These are phyloP conservation scores for Neurospora intermedia DNA, from an alignment of 495 filamentous ascomycete species.

Conservation along the genomic window DNA sequence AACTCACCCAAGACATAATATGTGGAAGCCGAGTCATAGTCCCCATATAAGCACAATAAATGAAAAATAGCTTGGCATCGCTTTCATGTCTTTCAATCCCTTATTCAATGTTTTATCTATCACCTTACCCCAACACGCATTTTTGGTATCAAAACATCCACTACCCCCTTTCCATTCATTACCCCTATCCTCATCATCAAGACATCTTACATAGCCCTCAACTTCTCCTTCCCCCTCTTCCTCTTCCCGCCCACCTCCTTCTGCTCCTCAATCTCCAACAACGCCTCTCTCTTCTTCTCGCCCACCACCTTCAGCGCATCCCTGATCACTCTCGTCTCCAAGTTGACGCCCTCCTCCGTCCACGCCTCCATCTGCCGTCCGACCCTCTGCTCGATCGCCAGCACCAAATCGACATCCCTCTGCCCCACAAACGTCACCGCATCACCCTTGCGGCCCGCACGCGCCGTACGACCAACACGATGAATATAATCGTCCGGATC, in stretches of 20 bases:
- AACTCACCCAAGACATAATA: not conserved
- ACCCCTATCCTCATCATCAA: not conserved
- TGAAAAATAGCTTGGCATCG: too few relatives aligned
- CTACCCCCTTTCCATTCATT: not conserved
- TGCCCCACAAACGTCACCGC: constrained; percentile 86
- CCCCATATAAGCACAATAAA: too few relatives aligned
- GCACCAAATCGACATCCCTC: constrained; percentile 74
- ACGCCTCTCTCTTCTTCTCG: constrained; percentile 81
- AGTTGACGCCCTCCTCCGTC: constrained; percentile 77
- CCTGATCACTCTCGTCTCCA: constrained; percentile 75
- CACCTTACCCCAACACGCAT: not conserved
- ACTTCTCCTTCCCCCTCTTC: constrained; percentile 49
- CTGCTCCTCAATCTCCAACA: constrained; percentile 83
- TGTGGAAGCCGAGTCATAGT: too few relatives aligned
- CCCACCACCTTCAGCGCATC: constrained; percentile 80
- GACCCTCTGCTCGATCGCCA: constrained; percentile 78
- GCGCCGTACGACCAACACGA: constrained; percentile 86
- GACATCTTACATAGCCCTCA: constrained; percentile 8
- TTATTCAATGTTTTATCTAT: not conserved
- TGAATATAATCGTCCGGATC: constrained; percentile 98
- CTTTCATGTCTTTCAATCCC: too few relatives aligned
- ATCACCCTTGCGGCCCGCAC: constrained; percentile 74
- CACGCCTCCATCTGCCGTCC: constrained; percentile 71
- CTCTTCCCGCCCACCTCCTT: constrained; percentile 74
- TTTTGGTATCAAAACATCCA: not conserved